These are phyloP conservation scores for Myrmaecium sp. DNA, from an alignment of 2,329 filamentous ascomycete species.

Conservation along the genomic window DNA sequence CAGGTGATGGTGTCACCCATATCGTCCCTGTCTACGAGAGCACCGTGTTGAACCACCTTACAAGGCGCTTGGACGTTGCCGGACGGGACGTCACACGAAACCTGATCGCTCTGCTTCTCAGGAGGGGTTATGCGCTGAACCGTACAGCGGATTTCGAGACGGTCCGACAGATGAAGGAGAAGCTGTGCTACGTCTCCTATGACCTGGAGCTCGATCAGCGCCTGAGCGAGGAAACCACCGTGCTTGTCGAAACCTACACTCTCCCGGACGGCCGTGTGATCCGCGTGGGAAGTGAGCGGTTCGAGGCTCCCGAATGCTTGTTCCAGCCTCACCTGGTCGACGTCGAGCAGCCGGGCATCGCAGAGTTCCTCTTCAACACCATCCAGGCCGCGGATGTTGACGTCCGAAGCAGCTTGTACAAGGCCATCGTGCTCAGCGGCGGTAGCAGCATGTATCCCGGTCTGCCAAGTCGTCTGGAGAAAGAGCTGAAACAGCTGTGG, in stretches of 20 bases:
- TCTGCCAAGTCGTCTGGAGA: slow-evolving; percentile 83
- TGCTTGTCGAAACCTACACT: slow-evolving; percentile 94
- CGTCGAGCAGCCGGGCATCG: slow-evolving; percentile 90
- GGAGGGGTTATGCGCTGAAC: slow-evolving; percentile 91
- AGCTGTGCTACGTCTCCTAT: slow-evolving; percentile 98
- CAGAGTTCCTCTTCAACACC: slow-evolving; percentile 96
- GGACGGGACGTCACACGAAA: slow-evolving; percentile 97
- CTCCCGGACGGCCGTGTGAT: slow-evolving; percentile 93
- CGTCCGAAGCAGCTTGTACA: slow-evolving; percentile 83
- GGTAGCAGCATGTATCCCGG: slow-evolving; percentile 99
- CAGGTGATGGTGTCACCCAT: slow-evolving; percentile 93
- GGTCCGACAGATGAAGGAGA: slow-evolving; percentile 98
- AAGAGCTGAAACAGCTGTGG: slow-evolving; percentile 98
- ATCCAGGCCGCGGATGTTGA: slow-evolving; percentile 94
- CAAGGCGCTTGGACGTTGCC: slow-evolving; percentile 81
- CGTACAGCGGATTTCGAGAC: slow-evolving; percentile 98
- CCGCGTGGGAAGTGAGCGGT: slow-evolving; percentile 87
- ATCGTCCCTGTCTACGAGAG: slow-evolving; percentile 98
- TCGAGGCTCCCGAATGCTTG: slow-evolving; percentile 93
- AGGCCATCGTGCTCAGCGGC: slow-evolving; percentile 90
- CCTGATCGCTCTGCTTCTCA: slow-evolving; percentile 82
- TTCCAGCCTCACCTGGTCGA: slow-evolving; percentile 98
- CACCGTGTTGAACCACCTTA: slow-evolving; percentile 93
- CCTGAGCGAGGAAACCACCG: slow-evolving; percentile 91
- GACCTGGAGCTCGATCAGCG: slow-evolving; percentile 92